phyloP scores from a whole-genome alignment of 371 early-diverging fungal genomes.

The Saksenaea oblongispora region DNA sequence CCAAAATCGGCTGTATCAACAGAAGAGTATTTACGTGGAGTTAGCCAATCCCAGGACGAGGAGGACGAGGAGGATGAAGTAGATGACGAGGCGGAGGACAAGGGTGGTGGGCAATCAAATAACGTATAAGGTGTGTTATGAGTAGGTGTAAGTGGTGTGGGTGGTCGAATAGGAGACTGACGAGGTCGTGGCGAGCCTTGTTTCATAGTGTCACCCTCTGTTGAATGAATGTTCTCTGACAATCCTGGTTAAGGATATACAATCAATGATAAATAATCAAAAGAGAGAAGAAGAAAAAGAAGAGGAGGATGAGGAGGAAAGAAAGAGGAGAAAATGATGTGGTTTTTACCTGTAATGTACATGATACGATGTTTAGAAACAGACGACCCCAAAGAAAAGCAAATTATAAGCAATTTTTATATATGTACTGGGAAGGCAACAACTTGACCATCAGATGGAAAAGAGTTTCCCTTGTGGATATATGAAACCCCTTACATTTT shows the following conservation, averaged over 20 bases:
- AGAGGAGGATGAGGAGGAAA: neutral
- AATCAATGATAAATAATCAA: neutral
- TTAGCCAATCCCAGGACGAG: neutral
- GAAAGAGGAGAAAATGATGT: neutral
- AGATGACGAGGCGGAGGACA: neutral
- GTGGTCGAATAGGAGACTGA: neutral
- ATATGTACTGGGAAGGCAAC: neutral
- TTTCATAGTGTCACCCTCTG: neutral
- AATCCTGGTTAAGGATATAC: neutral
- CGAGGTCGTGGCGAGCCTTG: constrained; percentile 1
- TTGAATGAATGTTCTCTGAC: neutral
- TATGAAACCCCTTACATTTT: constrained; percentile 6
- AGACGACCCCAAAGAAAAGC: neutral
- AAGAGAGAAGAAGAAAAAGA: neutral
- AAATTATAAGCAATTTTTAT: constrained; percentile 1
- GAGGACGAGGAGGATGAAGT: neutral
- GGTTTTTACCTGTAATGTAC: constrained; percentile 1
- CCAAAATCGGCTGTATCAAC: neutral
- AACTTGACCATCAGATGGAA: neutral
- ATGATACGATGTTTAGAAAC: constrained; percentile 3
- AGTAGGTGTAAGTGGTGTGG: neutral
- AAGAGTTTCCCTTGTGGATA: constrained; percentile 1
- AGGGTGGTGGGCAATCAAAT: neutral
- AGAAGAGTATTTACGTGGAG: neutral
- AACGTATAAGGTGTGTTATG: neutral